phyloP scores from a whole-genome alignment of 1,284 basidiomycete genomes.

The Fistulinella cinereoalba region DNA sequence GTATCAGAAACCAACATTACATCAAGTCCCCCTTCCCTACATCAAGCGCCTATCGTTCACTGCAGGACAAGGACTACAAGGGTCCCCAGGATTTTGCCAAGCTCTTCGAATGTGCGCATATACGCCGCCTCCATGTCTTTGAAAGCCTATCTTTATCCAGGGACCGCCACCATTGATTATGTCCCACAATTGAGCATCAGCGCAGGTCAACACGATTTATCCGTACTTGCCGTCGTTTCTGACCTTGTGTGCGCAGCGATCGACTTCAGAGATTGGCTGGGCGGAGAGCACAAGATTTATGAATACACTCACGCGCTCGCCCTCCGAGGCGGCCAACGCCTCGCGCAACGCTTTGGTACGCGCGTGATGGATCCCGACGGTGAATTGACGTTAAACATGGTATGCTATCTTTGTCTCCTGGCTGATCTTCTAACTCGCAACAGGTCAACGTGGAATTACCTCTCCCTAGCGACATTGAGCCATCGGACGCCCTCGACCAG shows the following conservation, averaged over 20 bases:
- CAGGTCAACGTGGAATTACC: conserved; percentile 56
- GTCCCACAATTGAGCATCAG: conserved; percentile 52
- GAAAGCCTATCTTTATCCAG: conserved; percentile 38
- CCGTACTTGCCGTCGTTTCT: conserved; percentile 15
- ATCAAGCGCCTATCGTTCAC: conserved; percentile 55
- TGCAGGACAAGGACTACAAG: conserved; percentile 32
- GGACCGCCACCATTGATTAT: conserved; percentile 72
- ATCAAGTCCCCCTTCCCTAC: conserved; percentile 79
- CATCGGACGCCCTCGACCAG: conserved; percentile 31
- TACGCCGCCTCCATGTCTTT: not conserved
- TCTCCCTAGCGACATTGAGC: conserved; percentile 39
- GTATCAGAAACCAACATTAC: conserved; percentile 65
- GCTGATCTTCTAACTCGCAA: too few species aligned
- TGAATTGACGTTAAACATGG: conserved; percentile 76
- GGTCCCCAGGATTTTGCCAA: conserved; percentile 46
- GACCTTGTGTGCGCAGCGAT: conserved; percentile 51
- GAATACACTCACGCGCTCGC: conserved; percentile 76
- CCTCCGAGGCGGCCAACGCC: conserved; percentile 63
- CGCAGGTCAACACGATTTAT: conserved; percentile 41
- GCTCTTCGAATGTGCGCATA: conserved; percentile 57
- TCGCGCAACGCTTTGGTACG: conserved; percentile 68
- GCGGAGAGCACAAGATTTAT: conserved; percentile 80
- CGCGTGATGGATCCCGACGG: conserved; percentile 57
- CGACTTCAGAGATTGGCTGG: conserved; percentile 76
- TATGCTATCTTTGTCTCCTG: conserved; percentile 30